phyloP scores from a whole-genome alignment of 1,284 basidiomycete genomes.

The Tylopilus sp. region DNA sequence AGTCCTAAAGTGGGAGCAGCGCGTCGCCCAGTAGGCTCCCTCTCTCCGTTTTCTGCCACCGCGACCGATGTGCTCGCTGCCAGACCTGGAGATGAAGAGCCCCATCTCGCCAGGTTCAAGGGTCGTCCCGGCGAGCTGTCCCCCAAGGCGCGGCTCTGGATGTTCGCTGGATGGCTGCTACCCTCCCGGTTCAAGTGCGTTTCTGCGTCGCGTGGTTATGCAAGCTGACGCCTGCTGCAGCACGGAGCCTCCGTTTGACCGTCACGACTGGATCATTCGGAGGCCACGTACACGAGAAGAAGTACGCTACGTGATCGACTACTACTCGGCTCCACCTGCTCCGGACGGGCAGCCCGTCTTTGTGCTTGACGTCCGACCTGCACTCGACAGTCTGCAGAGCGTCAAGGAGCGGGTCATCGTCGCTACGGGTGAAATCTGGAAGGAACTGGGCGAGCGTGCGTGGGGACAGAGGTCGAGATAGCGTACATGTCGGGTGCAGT shows the following conservation, averaged over 20 bases:
- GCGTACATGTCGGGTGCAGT: slow-evolving; percentile 5
- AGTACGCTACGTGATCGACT: slow-evolving; percentile 95
- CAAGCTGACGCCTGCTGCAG: slow-evolving; percentile 40
- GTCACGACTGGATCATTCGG: slow-evolving; percentile 97
- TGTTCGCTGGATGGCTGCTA: slow-evolving; percentile 83
- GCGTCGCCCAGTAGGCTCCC: slow-evolving; percentile 51
- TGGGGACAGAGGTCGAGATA: slow-evolving; percentile 22
- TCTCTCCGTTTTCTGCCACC: not conserved
- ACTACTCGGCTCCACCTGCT: slow-evolving; percentile 86
- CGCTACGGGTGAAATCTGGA: slow-evolving; percentile 72
- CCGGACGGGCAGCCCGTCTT: slow-evolving; percentile 88
- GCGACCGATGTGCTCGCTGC: slow-evolving; percentile 16
- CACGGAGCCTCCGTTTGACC: slow-evolving; percentile 90
- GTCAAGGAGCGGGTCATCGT: slow-evolving; percentile 67
- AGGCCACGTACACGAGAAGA: slow-evolving; percentile 70
- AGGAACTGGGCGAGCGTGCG: slow-evolving; percentile 33
- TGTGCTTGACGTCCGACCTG: slow-evolving; percentile 87
- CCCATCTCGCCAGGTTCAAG: slow-evolving; percentile 80
- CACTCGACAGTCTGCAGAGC: slow-evolving; percentile 75
- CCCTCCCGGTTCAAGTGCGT: slow-evolving; percentile 87
- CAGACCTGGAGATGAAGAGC: slow-evolving; percentile 43
- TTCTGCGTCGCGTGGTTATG: not conserved
- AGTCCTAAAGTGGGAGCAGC: slow-evolving; percentile 90
- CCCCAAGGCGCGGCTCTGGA: slow-evolving; percentile 84
- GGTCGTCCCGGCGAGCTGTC: slow-evolving; percentile 88